phyloP scores from a whole-genome alignment of 306 rosid genomes.

The Abrus precatorius region DNA sequence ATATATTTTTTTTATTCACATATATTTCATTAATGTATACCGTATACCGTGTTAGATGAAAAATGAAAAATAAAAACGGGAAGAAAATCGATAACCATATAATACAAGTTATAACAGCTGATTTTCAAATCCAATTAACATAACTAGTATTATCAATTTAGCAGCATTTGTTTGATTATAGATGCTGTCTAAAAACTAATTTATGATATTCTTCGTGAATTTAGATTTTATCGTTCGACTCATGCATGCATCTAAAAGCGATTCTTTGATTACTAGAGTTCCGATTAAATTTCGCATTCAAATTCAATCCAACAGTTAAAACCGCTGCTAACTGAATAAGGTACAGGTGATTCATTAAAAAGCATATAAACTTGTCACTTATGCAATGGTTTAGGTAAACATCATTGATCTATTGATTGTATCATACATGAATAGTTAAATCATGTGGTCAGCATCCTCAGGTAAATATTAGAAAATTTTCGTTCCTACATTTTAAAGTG shows the following conservation, averaged over 20 bases:
- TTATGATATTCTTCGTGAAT: conserved; percentile 22
- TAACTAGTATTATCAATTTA: no score
- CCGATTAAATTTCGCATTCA: not conserved
- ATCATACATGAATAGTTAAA: not conserved
- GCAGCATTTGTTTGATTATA: no score
- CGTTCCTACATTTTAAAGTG: conserved; percentile 7
- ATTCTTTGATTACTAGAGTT: not conserved
- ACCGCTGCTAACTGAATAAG: conserved; percentile 4
- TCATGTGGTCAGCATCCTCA: not conserved
- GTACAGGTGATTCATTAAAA: conserved; percentile 1
- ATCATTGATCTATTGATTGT: not conserved
- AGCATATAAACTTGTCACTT: not conserved
- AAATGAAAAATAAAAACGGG: no score
- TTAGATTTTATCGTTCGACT: no score
- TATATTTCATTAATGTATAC: no score
- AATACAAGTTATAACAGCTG: no score
- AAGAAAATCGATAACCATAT: no score
- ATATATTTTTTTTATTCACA: no score
- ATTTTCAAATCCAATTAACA: no score
- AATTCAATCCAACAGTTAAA: conserved; percentile 7
- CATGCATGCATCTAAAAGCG: not conserved
- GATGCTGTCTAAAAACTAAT: not conserved
- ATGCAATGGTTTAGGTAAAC: not conserved
- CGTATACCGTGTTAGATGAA: no score
- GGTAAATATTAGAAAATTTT: not conserved